These are phyloP conservation scores for Chytriomyces sp. DNA, from an alignment of 192 early-diverging fungal genomes.

Conservation along the genomic window DNA sequence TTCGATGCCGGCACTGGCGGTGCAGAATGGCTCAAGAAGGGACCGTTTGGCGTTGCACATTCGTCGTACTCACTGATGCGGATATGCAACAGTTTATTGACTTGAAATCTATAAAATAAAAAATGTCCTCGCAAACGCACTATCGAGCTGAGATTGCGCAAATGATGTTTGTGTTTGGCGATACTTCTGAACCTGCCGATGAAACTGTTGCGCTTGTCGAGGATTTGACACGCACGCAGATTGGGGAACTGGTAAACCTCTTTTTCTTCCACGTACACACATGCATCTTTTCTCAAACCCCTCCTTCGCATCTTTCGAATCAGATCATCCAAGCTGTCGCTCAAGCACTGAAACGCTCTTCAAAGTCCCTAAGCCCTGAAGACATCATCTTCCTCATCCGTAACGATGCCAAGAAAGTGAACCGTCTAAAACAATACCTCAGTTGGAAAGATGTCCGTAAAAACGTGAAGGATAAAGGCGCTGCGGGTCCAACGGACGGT, in stretches of 20 bases:
- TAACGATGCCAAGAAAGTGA: slow-evolving; percentile 92
- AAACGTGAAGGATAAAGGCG: slow-evolving; percentile 80
- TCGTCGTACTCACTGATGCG: not conserved
- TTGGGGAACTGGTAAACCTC: slow-evolving; percentile 87
- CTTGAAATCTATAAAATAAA: not conserved
- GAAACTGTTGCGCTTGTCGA: slow-evolving; percentile 93
- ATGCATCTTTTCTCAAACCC: not conserved
- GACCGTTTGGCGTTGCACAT: not conserved
- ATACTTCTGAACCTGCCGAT: slow-evolving; percentile 83
- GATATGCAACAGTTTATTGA: not conserved
- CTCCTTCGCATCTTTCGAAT: not conserved
- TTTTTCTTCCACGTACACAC: not conserved
- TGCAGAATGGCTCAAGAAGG: slow-evolving; percentile 15
- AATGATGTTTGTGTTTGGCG: slow-evolving; percentile 99
- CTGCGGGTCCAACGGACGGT: slow-evolving; percentile 57
- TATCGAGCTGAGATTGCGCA: slow-evolving; percentile 55
- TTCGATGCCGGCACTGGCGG: not conserved
- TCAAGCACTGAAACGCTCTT: slow-evolving; percentile 79
- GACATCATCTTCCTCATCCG: slow-evolving; percentile 97
- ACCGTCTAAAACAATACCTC: slow-evolving; percentile 86
- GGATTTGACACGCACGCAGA: slow-evolving; percentile 93
- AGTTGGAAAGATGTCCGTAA: slow-evolving; percentile 97
- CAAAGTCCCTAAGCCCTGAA: slow-evolving; percentile 81
- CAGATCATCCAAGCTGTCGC: slow-evolving; percentile 87
- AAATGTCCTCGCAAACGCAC: not conserved